phyloP scores from a whole-genome alignment of 345 rosid species.

The sweet orange (Citrus sinensis) region DVS_A1.0 CM039169.1:11913501-11914000 shows the following conservation, averaged over 20 bases:
- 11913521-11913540: neutral
- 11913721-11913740: too few relatives aligned
- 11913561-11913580: neutral
- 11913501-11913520: neutral
- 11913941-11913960: neutral
- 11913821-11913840: slow-evolving; percentile 4
- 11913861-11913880: slow-evolving; percentile 7
- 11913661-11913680: neutral
- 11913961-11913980: neutral
- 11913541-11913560: neutral
- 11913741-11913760: too few relatives aligned
- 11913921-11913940: neutral
- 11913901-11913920: neutral
- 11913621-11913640: slow-evolving; percentile 11
- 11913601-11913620: slow-evolving; percentile 6
- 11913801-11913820: slow-evolving; percentile 18
- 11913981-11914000: slow-evolving; percentile 14
- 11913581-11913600: slow-evolving; percentile 19
- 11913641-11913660: neutral
- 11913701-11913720: neutral
- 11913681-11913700: neutral
- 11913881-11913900: slow-evolving; percentile 1
- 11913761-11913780: neutral
- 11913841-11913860: neutral
- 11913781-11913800: slow-evolving; percentile 1